phyloP scores from a whole-genome alignment of 2,329 filamentous ascomycete genomes.

The Periconia sp. region DNA sequence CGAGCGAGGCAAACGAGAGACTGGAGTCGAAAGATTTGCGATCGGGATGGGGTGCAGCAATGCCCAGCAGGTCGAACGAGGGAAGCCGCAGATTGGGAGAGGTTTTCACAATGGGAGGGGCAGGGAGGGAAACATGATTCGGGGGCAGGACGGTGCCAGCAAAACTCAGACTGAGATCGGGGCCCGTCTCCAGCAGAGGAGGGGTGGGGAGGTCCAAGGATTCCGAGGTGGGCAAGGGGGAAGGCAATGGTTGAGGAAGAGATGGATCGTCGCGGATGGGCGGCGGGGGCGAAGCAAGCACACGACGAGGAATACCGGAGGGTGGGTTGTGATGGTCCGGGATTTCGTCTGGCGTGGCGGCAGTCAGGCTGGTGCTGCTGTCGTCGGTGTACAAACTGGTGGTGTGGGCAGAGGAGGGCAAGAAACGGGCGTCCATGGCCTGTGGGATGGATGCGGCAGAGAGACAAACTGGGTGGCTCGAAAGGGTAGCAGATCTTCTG shows the following conservation, averaged over 20 bases:
- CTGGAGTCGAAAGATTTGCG: conserved; percentile 29
- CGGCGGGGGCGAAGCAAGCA: conserved; percentile 8
- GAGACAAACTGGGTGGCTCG: background rate
- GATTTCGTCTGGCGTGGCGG: conserved; percentile 11
- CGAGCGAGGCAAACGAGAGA: conserved; percentile 33
- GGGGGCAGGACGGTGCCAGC: conserved; percentile 27
- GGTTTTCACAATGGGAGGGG: conserved; percentile 32
- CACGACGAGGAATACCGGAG: background rate
- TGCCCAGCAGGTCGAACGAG: conserved; percentile 56
- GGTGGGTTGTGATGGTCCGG: conserved; percentile 3
- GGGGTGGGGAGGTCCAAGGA: conserved; percentile 27
- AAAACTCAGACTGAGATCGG: conserved; percentile 30
- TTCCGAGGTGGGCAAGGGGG: conserved; percentile 28
- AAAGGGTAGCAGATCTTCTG: background rate
- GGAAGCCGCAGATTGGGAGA: conserved; percentile 52
- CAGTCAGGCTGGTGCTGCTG: conserved; percentile 3
- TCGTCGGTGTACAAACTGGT: background rate
- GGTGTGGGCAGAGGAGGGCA: conserved; percentile 1
- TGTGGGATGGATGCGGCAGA: background rate
- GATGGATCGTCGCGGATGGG: conserved; percentile 29
- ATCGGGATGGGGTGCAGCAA: conserved; percentile 51
- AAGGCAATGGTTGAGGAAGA: conserved; percentile 30
- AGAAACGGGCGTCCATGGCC: conserved; percentile 8
- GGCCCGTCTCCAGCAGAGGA: conserved; percentile 24
- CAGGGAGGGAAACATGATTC: conserved; percentile 31